Percentiles rank a stretch among this genome's conserved stretches.
phyloP scores from a whole-genome alignment of 2,329 filamentous ascomycete genomes.

The Curvularia hawaiiensis region DNA sequence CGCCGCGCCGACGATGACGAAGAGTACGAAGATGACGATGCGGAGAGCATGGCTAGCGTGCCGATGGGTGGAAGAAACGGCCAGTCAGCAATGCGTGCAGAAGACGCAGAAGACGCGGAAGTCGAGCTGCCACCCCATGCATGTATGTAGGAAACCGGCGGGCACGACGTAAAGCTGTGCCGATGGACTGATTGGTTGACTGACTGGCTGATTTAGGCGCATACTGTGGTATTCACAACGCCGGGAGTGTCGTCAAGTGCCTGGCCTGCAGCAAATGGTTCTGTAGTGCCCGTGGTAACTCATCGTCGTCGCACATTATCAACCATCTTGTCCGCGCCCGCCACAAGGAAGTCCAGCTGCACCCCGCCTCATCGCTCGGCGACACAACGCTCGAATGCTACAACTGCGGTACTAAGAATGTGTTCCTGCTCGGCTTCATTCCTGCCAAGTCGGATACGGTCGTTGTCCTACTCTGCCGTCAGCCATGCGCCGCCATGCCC shows the following conservation, averaged over 20 bases:
- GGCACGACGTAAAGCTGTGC: background rate
- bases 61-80: slow-evolving; percentile 77
- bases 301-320: slow-evolving; percentile 95
- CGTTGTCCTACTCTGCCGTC: slow-evolving; percentile 93
- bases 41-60: slow-evolving; percentile 77
- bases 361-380: slow-evolving; percentile 88
- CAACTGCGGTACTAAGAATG: slow-evolving; percentile 99
- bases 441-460: slow-evolving; percentile 98
- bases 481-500: slow-evolving; percentile 91
- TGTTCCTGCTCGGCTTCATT: slow-evolving; percentile 96
- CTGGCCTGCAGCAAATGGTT: slow-evolving; percentile 98
- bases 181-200: background rate
- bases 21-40: slow-evolving; percentile 79
- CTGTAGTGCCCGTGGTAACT: slow-evolving; percentile 95
- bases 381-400: slow-evolving; percentile 98
- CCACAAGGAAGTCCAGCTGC: slow-evolving; percentile 98
- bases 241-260: slow-evolving; percentile 94
- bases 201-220: slow-evolving; percentile 53
- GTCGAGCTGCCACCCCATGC: slow-evolving; percentile 87
- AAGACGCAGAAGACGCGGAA: slow-evolving; percentile 75
- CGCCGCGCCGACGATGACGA: slow-evolving; percentile 83
- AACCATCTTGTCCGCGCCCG: slow-evolving; percentile 96
- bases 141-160: slow-evolving; percentile 48
- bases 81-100: slow-evolving; percentile 56
- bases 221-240: slow-evolving; percentile 97